Percentiles rank a stretch among this genome's conserved stretches.
These are phyloP conservation scores for Trichoderma asperellum DNA, from an alignment of 2,329 filamentous ascomycete species.

Conservation along the genomic window DNA sequence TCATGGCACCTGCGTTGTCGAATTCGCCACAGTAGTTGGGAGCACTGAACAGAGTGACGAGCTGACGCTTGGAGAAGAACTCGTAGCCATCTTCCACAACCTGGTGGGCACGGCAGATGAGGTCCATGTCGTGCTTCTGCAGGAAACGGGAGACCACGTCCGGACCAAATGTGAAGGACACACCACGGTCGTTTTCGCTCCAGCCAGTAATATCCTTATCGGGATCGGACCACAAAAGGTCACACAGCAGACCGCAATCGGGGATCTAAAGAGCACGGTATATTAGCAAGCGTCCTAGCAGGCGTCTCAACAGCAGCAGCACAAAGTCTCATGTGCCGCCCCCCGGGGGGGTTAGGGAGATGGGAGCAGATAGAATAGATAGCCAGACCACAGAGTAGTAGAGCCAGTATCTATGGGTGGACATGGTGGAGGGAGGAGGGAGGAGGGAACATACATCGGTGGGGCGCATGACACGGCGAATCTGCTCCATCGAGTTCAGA, in stretches of 20 bases:
- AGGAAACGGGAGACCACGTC: slow-evolving; percentile 97
- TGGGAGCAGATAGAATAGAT: neutral
- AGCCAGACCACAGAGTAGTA: neutral
- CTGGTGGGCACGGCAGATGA: slow-evolving; percentile 98
- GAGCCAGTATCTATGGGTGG: neutral
- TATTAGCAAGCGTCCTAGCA: slow-evolving; percentile 31
- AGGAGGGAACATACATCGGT: slow-evolving; percentile 78
- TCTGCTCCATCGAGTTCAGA: slow-evolving; percentile 99
- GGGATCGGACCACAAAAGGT: slow-evolving; percentile 97
- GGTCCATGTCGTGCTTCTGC: slow-evolving; percentile 99
- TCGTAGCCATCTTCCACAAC: slow-evolving; percentile 99
- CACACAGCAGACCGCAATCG: slow-evolving; percentile 95
- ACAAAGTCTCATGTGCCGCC: neutral
- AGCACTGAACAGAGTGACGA: slow-evolving; percentile 96
- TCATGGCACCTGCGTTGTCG: slow-evolving; percentile 99
- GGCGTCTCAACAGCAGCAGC: neutral
- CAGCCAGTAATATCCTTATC: slow-evolving; percentile 99
- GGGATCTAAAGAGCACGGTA: slow-evolving; percentile 72
- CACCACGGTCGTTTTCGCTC: slow-evolving; percentile 98
- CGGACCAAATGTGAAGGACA: slow-evolving; percentile 97
- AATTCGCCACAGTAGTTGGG: slow-evolving; percentile 99
- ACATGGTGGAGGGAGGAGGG: neutral
- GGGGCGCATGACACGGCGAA: slow-evolving; percentile 96
- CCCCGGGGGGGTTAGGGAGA: neutral
- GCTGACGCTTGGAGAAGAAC: slow-evolving; percentile 97